Base-by-base conservation (phyloP, 2,329 filamentous ascomycete species). In the Colletotrichum tanaceti region DNA sequence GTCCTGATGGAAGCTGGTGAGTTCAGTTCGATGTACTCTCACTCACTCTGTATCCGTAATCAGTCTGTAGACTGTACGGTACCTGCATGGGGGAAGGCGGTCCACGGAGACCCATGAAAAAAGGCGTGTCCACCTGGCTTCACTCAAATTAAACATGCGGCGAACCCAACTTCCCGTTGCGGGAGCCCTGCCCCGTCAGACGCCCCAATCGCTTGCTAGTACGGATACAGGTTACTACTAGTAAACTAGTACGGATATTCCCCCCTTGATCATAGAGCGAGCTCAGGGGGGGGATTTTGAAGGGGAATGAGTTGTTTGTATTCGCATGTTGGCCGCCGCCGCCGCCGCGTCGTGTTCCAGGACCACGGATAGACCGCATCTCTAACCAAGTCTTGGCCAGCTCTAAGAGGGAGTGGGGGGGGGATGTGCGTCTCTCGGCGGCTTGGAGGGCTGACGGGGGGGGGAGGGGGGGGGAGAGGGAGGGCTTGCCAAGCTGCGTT, bases 141-240 rank as follows among this genome's bases (percentile, higher is more conserved):
- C 65, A 68, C 61, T 68, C 65, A 65, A 60, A 68, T 68, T 60
- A 65, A 68, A 68, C 65, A 58, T 35, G 28, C 63, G n/a, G 53
- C 60, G 53, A n/a, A 54, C 60, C 35, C 7, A 28, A 60, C 55
- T 59, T 54, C 61, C 65, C 43, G 55, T 58, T 58, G 54, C 49
- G 65, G 65, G 54, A 54, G 54, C 49, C 65, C 47, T 43, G 65
- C n/a, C n/a, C 54, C 55, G n/a, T 22, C 41, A 16, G 41, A 38
- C 32, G 54, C n/a, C 28, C 65, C 65, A 68, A 65, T 68, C 61
- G 65, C 54, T n/a, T 55, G 41, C 47, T 18, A 38, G n/a, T n/a
- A n/a, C n/a, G n/a, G n/a, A n/a, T n/a, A n/a, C n/a, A n/a, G n/a
- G n/a, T n/a, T n/a, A n/a, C n/a, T n/a, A n/a, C n/a, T n/a, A n/a